Percentiles rank a stretch among this genome's conserved stretches.
Conservation (phyloP, 805 yeast species). For the Cyberlindnera meyerae region DNA sequence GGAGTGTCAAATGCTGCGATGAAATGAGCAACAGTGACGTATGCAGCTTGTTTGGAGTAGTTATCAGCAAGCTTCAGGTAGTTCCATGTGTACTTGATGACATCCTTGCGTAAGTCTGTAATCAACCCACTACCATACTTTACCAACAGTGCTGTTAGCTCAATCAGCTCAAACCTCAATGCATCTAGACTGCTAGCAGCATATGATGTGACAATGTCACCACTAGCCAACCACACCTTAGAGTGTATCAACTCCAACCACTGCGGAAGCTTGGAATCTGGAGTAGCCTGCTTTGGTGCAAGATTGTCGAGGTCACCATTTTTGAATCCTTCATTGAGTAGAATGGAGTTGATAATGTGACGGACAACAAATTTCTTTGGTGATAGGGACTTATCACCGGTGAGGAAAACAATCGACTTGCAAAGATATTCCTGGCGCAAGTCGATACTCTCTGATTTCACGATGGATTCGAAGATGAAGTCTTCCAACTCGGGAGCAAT, state of each 20-base stretch:
- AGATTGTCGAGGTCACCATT: slow-evolving; percentile 44
- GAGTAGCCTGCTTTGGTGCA: slow-evolving; percentile 34
- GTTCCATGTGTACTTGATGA: slow-evolving; percentile 93
- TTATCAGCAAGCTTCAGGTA: slow-evolving; percentile 84
- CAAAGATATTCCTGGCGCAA: slow-evolving; percentile 47
- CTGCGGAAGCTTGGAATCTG: slow-evolving; percentile 30
- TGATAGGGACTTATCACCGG: slow-evolving; percentile 40
- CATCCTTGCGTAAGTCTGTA: slow-evolving; percentile 65
- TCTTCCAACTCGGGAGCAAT: slow-evolving; percentile 47
- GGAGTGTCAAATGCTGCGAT: slow-evolving; percentile 88
- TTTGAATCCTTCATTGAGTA: slow-evolving; percentile 55
- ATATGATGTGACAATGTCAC: slow-evolving; percentile 45
- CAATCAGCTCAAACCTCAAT: slow-evolving; percentile 72
- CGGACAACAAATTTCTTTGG: slow-evolving; percentile 61
- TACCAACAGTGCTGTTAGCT: slow-evolving; percentile 71
- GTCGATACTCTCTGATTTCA: slow-evolving; percentile 42
- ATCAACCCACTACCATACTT: slow-evolving; percentile 60
- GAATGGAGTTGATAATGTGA: slow-evolving; percentile 58
- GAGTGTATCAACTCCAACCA: slow-evolving; percentile 66
- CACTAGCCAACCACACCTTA: slow-evolving; percentile 68
- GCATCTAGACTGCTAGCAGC: slow-evolving; percentile 69
- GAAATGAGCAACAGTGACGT: slow-evolving; percentile 80
- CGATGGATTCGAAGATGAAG: slow-evolving; percentile 52
- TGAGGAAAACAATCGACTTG: slow-evolving; percentile 46
- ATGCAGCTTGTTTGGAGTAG: slow-evolving; percentile 87